Evolutionary conservation across 352 stramenopile genomes (phyloP).

Genomic region (Globisporangium nagaii): DNA sequence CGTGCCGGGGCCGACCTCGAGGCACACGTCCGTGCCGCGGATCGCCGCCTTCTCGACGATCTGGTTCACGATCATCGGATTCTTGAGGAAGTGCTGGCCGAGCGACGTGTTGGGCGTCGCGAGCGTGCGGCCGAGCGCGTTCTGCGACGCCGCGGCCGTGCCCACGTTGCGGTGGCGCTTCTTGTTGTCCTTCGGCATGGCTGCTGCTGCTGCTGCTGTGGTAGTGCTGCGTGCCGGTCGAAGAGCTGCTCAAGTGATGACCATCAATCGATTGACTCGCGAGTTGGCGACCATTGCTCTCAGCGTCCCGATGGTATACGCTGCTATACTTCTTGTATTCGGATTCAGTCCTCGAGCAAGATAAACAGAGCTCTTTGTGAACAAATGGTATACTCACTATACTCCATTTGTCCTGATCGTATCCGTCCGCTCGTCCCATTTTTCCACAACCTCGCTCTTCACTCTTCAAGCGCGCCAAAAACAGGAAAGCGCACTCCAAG

Average conservation of each 20-base stretch:
- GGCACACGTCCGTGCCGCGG: slow-evolving; percentile 93
- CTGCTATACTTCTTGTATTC: background rate
- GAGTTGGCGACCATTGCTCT: background rate
- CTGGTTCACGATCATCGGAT: slow-evolving; percentile 94
- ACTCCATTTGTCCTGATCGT: background rate
- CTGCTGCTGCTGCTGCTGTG: background rate
- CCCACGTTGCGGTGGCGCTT: slow-evolving; percentile 71
- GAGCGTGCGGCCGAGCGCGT: slow-evolving; percentile 86
- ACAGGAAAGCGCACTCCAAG: background rate
- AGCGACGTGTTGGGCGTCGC: slow-evolving; percentile 95
- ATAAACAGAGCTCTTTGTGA: too few relatives aligned
- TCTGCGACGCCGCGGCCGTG: slow-evolving; percentile 67
- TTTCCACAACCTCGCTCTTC: background rate
- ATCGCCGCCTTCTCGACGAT: slow-evolving; percentile 98
- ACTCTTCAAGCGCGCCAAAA: background rate
- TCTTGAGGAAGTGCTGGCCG: slow-evolving; percentile 99
- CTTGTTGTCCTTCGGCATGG: slow-evolving; percentile 89
- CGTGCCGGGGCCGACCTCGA: slow-evolving; percentile 97
- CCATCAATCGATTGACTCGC: slow-evolving; percentile 1
- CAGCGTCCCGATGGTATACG: background rate
- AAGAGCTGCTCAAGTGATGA: background rate
- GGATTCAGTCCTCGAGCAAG: too few relatives aligned
- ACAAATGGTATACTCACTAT: too few relatives aligned
- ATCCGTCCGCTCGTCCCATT: background rate
- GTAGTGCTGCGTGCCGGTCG: background rate